A percentile compares a stretch with the other conserved stretches of the same genome.
These are phyloP conservation scores for Brasilioporus rufonigricans DNA, from an alignment of 768 basidiomycete species.

Conservation along the genomic window DNA sequence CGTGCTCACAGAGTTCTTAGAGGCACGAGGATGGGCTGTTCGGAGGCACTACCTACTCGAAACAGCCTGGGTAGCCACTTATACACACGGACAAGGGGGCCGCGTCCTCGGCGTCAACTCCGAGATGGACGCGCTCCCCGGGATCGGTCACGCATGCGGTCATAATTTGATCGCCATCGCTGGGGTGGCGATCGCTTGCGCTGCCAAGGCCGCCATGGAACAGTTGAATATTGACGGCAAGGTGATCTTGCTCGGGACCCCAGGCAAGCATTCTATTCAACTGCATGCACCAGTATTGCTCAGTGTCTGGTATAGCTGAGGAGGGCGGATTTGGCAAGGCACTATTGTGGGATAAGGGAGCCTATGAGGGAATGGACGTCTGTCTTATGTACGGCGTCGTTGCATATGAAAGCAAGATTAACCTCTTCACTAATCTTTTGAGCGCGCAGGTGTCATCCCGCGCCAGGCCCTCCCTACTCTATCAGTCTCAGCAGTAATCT, in stretches of 20 bases:
- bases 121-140: no score
- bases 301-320: conserved; percentile 51
- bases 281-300: background rate
- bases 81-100: no score
- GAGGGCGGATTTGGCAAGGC: conserved; percentile 78
- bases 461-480: conserved; percentile 70
- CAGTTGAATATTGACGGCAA: no score
- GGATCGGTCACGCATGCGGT: no score
- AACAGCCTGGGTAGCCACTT: no score
- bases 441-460: conserved; percentile 69
- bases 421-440: background rate
- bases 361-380: conserved; percentile 72
- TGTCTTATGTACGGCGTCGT: conserved; percentile 63
- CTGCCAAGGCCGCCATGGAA: no score
- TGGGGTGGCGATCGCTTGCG: no score
- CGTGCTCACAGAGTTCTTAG: conserved; percentile 56
- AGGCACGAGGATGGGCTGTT: conserved; percentile 61
- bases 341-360: conserved; percentile 62
- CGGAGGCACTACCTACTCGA: conserved; percentile 55
- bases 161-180: no score
- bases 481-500: no score
- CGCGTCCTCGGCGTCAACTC: no score
- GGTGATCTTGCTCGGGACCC: conserved; percentile 79
- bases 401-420: background rate
- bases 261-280: conserved; percentile 44